A percentile compares a stretch with the other conserved stretches of the same genome.
These are phyloP conservation scores for Fraxinus paxiana DNA, from an alignment of 305 asterid genomes.

Conservation along the genomic window DNA sequence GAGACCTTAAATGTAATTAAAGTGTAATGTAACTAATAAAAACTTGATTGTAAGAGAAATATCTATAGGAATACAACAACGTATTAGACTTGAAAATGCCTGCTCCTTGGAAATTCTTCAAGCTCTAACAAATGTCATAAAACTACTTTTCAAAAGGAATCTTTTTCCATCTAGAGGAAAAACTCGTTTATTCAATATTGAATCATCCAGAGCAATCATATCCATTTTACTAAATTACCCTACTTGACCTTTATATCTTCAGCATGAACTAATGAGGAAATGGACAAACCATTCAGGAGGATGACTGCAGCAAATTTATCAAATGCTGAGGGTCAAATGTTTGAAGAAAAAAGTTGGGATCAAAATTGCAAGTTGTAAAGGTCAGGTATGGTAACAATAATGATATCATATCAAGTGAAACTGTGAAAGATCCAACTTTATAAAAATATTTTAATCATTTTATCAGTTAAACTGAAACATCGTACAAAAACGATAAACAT, in stretches of 20 bases:
- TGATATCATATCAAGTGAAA: too few species aligned
- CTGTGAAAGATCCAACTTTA: neutral
- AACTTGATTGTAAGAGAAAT: too few species aligned
- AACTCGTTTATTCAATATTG: too few species aligned
- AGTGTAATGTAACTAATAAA: neutral
- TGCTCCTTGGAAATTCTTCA: neutral
- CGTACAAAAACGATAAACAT: neutral
- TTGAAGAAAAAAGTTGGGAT: neutral
- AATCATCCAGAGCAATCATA: too few species aligned
- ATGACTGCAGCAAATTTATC: neutral
- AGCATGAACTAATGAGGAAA: neutral
- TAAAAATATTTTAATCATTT: neutral
- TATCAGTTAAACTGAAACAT: neutral
- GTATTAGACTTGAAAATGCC: neutral
- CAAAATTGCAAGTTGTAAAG: neutral
- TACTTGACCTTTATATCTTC: neutral
- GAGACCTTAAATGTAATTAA: neutral
- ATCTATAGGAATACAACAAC: too few species aligned
- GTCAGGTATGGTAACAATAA: neutral
- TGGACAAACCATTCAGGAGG: neutral
- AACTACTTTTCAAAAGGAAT: neutral
- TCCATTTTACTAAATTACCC: too few species aligned
- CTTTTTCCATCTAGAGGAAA: neutral
- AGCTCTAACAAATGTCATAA: neutral
- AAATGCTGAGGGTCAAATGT: neutral